Conservation (phyloP, 805 yeast species). For the Osmozyma mogii region DNA sequence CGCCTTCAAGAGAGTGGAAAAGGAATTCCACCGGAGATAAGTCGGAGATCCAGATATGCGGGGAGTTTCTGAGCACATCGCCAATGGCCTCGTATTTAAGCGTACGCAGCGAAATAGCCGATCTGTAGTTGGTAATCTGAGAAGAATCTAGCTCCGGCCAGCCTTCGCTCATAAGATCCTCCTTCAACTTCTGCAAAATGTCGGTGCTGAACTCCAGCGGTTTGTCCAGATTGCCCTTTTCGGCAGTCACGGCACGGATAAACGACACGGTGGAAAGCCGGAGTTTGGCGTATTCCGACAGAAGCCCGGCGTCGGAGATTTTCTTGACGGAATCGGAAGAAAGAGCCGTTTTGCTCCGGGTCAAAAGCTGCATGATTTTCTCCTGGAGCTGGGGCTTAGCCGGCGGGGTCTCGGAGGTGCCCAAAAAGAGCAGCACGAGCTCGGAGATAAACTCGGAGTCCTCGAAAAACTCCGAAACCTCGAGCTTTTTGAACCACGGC, state of each 20-base stretch:
- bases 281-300: conserved; percentile 43
- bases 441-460: conserved; percentile 33
- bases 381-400: conserved; percentile 49
- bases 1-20: conserved; percentile 62
- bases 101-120: conserved; percentile 40
- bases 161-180: conserved; percentile 46
- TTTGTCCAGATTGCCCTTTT: background rate
- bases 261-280: conserved; percentile 54
- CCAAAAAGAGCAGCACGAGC: conserved; percentile 44
- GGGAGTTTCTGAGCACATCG: conserved; percentile 44
- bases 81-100: conserved; percentile 77
- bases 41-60: conserved; percentile 34
- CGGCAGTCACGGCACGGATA: conserved; percentile 49
- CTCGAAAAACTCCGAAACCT: conserved; percentile 50
- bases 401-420: conserved; percentile 41
- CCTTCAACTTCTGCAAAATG: conserved; percentile 47
- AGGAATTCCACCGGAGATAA: conserved; percentile 54
- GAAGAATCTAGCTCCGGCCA: conserved; percentile 44
- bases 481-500: conserved; percentile 41
- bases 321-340: conserved; percentile 31
- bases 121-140: conserved; percentile 28
- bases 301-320: conserved; percentile 53
- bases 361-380: conserved; percentile 41
- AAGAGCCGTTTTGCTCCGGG: conserved; percentile 48
- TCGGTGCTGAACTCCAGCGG: conserved; percentile 25